phyloP scores from a whole-genome alignment of 805 yeast species.

The Millerago galiae region DNA sequence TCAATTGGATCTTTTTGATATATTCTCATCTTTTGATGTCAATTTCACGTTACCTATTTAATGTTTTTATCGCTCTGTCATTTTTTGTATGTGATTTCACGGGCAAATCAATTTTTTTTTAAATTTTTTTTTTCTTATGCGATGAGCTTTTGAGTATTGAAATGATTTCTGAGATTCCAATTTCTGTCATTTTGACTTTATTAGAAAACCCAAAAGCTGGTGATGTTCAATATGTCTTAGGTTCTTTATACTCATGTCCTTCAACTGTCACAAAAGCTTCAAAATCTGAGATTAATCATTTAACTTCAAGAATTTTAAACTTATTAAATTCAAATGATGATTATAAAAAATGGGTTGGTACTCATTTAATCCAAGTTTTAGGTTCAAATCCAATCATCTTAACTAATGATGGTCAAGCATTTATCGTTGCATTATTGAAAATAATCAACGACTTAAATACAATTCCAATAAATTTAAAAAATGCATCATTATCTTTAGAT shows the following conservation, averaged over 20 bases:
- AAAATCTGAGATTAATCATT: slow-evolving; percentile 43
- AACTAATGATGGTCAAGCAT: slow-evolving; percentile 30
- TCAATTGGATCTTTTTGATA: no score
- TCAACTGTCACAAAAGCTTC: slow-evolving; percentile 35
- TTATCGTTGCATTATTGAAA: slow-evolving; percentile 32
- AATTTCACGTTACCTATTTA: neutral
- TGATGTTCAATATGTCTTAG: slow-evolving; percentile 17
- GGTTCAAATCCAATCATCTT: slow-evolving; percentile 23
- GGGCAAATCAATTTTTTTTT: neutral
- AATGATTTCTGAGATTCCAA: slow-evolving; percentile 19
- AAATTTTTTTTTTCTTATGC: neutral
- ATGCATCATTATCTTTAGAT: slow-evolving; percentile 26
- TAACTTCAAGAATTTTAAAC: slow-evolving; percentile 31
- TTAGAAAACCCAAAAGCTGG: slow-evolving; percentile 17
- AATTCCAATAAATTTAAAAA: slow-evolving; percentile 24
- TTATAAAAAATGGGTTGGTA: slow-evolving; percentile 30
- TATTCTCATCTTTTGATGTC: neutral
- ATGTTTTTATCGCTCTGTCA: neutral
- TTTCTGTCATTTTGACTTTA: slow-evolving; percentile 16
- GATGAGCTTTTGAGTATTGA: slow-evolving; percentile 6
- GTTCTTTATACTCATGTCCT: slow-evolving; percentile 16
- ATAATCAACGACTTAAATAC: slow-evolving; percentile 27
- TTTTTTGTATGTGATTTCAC: neutral
- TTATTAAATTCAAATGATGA: slow-evolving; percentile 30
- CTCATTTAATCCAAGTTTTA: slow-evolving; percentile 25